These are phyloP conservation scores for Vaccinium corymbosum DNA, from an alignment of 148 eudicot species.

Conservation along the genomic window DNA sequence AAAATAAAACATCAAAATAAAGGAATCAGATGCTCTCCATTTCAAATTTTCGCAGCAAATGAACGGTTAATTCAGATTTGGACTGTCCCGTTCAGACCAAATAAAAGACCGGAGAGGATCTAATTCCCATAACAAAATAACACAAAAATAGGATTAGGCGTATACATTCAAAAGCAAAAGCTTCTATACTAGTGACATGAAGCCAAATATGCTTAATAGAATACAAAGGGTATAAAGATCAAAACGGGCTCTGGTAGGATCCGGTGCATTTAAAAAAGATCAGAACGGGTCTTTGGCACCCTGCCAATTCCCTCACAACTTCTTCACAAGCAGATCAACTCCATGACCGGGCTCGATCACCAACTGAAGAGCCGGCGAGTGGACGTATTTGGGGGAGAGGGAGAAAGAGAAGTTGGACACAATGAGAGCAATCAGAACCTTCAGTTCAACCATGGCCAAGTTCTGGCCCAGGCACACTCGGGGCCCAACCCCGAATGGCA, in stretches of 20 bases:
- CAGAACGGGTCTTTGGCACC: too few relatives aligned
- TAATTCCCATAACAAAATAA: background rate
- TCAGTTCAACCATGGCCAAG: conserved; percentile 17
- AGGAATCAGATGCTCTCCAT: too few relatives aligned
- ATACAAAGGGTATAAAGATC: background rate
- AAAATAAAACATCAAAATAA: too few relatives aligned
- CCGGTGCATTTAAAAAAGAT: too few relatives aligned
- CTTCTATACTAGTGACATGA: background rate
- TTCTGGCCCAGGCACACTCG: conserved; percentile 12
- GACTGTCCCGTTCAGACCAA: too few relatives aligned
- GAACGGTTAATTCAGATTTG: too few relatives aligned
- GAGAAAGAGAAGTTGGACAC: conserved; percentile 14
- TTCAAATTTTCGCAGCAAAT: too few relatives aligned
- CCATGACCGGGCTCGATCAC: conserved; percentile 11
- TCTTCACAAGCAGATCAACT: conserved; percentile 7
- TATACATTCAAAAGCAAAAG: background rate
- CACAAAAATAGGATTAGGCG: background rate
- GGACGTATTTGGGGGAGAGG: conserved; percentile 16
- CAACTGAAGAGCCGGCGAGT: background rate
- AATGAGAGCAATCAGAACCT: conserved; percentile 1
- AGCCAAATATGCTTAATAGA: background rate
- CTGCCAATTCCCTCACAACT: background rate
- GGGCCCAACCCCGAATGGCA: conserved; percentile 20
- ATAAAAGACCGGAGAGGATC: too few relatives aligned
- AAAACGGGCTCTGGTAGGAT: background rate